Evolutionary conservation across 2,329 filamentous ascomycete genomes (phyloP).

Genomic region (Esteya vermicola): DNA sequence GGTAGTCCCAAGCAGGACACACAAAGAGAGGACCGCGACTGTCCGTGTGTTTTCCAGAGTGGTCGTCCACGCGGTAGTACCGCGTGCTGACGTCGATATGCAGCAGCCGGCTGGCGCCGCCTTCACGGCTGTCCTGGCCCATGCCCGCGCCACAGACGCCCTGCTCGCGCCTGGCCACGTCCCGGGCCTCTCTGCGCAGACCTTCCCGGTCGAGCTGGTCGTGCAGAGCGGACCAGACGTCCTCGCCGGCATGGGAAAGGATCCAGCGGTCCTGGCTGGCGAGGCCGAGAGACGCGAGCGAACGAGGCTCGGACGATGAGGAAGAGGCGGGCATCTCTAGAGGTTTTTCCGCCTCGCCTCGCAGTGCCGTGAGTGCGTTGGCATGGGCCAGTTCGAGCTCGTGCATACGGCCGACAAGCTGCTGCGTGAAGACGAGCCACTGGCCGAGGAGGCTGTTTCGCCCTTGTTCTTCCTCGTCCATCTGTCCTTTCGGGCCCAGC

Average conservation of each 20-base stretch:
- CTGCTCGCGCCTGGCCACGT: slow-evolving; percentile 17
- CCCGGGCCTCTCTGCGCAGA: slow-evolving; percentile 16
- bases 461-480: slow-evolving; percentile 16
- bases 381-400: slow-evolving; percentile 40
- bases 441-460: slow-evolving; percentile 42
- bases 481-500: background rate
- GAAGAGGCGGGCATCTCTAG: background rate
- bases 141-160: slow-evolving; percentile 21
- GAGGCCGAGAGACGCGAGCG: slow-evolving; percentile 17
- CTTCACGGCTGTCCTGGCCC: no score
- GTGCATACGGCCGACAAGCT: slow-evolving; percentile 38
- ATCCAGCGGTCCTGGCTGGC: slow-evolving; percentile 40
- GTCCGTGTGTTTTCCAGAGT: no score
- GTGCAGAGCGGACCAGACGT: slow-evolving; percentile 32
- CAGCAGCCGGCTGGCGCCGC: slow-evolving; percentile 21
- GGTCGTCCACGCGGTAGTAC: slow-evolving; percentile 31
- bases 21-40: slow-evolving; percentile 32
- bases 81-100: slow-evolving; percentile 34
- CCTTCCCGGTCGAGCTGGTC: slow-evolving; percentile 27
- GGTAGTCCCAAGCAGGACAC: slow-evolving; percentile 32
- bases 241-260: slow-evolving; percentile 38
- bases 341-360: slow-evolving; percentile 16
- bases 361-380: slow-evolving; percentile 34
- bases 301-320: background rate
- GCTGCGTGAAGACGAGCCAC: slow-evolving; percentile 38